Base-by-base conservation (phyloP, 352 stramenopile species). In the Phytophthora rubi region DNA sequence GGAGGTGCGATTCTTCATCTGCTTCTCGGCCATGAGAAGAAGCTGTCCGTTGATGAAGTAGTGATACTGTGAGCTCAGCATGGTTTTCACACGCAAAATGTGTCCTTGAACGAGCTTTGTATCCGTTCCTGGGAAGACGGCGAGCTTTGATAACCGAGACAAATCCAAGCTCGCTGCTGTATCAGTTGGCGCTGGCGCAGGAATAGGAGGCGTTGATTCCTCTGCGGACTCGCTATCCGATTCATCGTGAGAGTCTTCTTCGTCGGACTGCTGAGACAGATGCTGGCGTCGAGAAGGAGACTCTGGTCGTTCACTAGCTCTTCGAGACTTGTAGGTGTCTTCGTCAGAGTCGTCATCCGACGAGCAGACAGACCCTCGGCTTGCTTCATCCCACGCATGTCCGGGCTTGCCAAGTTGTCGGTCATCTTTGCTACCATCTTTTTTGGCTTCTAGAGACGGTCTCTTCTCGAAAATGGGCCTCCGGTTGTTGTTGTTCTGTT, bases 131-230 rank as follows among this genome's bases (percentile, higher is more conserved):
- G 76, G 78, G 53, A 76, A 97, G 44, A 81, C 85, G 39, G 78
- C 85, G 65, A 88, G 92, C 89, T 86, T 98, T 51, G 65, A 98
- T 55, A 80, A 87, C 16, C 60, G 70, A 28, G 71, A 81, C 56
- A 88, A 53, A 51, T 97, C 88, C 32, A 90, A 67, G 15, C 21
- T 66, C 9, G 63, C 21, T 52, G 37, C 45, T 32, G 64, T 62
- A 15, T 30, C n/a, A 0, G 66, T 28, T 10, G 69, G 32, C 4
- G 57, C 35, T 51, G 77, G 68, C 1, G 35, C 9, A 15, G 16
- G 30, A 26, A 6, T 15, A n/a, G 35, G 35, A 6, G 35, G 15
- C 35, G 57, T 73, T 16, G 48, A 63, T 2, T 26, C 71, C 53
- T 63, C 73, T n/a, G 48, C 68, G 32, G 53, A 65, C 8, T 80